phyloP scores from a whole-genome alignment of 2,329 filamentous ascomycete species.

The Colletotrichum viniferum region DNA sequence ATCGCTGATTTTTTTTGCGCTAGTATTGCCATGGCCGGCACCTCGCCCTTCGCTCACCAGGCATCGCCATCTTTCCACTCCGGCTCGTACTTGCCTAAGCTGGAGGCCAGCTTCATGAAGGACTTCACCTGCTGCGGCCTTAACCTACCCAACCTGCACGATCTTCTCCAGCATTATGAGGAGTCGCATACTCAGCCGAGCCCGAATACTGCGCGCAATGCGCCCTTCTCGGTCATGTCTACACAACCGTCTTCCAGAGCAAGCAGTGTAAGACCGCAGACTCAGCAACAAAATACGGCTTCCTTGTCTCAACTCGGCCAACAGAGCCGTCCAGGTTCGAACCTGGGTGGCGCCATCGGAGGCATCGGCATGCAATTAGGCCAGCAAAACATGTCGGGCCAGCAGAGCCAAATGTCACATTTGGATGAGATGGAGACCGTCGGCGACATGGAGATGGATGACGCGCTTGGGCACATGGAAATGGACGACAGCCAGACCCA shows the following conservation, averaged over 20 bases:
- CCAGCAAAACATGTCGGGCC: conserved; percentile 31
- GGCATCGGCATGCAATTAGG: conserved; percentile 29
- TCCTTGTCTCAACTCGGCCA: conserved; percentile 19
- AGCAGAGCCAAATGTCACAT: conserved; percentile 47
- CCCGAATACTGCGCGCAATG: conserved; percentile 44
- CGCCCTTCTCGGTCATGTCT: conserved; percentile 33
- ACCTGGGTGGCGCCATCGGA: conserved; percentile 17
- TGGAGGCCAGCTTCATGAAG: conserved; percentile 97
- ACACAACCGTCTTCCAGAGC: conserved; percentile 16
- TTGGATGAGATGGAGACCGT: conserved; percentile 81
- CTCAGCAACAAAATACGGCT: conserved; percentile 16
- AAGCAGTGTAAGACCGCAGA: conserved; percentile 19
- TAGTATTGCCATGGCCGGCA: conserved; percentile 94
- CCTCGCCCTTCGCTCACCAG: conserved; percentile 81
- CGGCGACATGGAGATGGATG: conserved; percentile 97
- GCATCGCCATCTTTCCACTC: conserved; percentile 97
- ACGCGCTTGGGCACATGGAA: conserved; percentile 71
- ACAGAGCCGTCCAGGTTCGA: conserved; percentile 6
- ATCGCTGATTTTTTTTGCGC: conserved; percentile 20
- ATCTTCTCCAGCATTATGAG: conserved; percentile 95
- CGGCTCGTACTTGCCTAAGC: conserved; percentile 92
- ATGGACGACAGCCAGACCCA: conserved; percentile 58
- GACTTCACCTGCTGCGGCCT: conserved; percentile 96
- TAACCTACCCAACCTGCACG: conserved; percentile 88
- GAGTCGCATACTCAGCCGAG: conserved; percentile 83